Base-by-base conservation (phyloP, 1,284 basidiomycete species). In the Spongispora temasekensis region DNA sequence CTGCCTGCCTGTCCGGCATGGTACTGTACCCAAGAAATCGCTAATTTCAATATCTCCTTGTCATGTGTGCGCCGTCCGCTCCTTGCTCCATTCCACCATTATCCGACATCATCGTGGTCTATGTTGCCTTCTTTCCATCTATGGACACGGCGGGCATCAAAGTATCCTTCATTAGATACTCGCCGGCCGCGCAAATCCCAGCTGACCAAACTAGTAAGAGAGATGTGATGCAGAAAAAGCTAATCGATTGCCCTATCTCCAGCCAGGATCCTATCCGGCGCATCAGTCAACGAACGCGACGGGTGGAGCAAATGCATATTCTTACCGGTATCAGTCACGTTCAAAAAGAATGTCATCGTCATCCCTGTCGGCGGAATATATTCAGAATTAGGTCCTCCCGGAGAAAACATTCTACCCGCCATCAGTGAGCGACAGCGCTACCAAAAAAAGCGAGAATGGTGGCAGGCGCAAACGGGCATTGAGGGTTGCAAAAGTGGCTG, bases 171-270 rank as follows among this genome's bases (percentile, higher is more conserved):
- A 92, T 88, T 40, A 93, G 72, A 67, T 83, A 79, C 68, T 89
- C 89, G 52, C 91, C 90, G 9, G 82, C 76, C 0, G 83, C 86
- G 66, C 88, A 90, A 25, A 92, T 85, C 0, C 87, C 89, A 35
- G 87, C 88, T 2, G 92, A 90, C 84, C 90, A 94, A 28, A 93
- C 80, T 55, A 93, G 79, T 55, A 95, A 76, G 50, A 94, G 75
- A 3, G 92, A 94, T 1, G 91, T 86, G 66, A 95, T 93, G 67
- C 90, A 91, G 75, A 95, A 95, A 76, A 94, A 94, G 58, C 85
- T 93, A 69, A 95, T 95, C 0, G 89, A 90, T 73, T 93, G 91
- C 5, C 94, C 94, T 59, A 95, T 95, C 71, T 95, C 92, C 57
- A 95, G 77, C 94, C 94, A 96, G 7, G 90, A 93, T 0, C 90